Evolutionary conservation across 495 filamentous ascomycete genomes (phyloP), one percentile per base, ranked within the genome.

Genomic region (Aspergillus diversus): DNA sequence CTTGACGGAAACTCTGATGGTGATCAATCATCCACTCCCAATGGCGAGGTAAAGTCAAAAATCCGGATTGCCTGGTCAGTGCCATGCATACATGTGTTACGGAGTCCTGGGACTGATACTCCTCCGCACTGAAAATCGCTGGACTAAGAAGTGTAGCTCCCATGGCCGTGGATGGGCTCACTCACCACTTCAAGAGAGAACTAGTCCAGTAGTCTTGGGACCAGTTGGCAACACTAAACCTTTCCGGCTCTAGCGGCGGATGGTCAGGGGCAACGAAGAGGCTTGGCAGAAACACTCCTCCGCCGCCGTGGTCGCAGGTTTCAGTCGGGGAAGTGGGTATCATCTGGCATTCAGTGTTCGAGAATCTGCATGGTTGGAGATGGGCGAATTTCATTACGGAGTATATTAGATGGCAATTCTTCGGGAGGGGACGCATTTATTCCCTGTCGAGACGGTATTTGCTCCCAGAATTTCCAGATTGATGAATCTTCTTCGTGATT

Each of bases 181-280:
- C 16, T 33, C 15, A 5, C 21, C 42, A 57, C 35, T 12, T 43
- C n/a, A 33, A 57, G 5, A 43, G 43, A 8, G 16, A 42, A 43
- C 37, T 46, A 31, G 17, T 39, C 50, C 17, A 7, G 33, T 55
- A 61, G 59, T 54, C 33, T 37, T 21, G 15, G 33, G 47, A 50
- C 60, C 60, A 63, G 60, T 42, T 63, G 60, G 60, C 60, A 57
- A 1, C 2, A 15, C 60, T 63, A 63, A 54, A 51, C 60, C 47
- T 13, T 17, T 46, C 11, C 9, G 9, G 53, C 33, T 33, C 33
- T 63, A 57, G 47, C 52, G n/a, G 32, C 53, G 46, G 47, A 43
- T 56, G 39, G 47, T 65, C 63, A 65, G 63, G 63, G 63, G 63
- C 58, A 61, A 57, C 37, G 47, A n/a, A 31, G 33, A 48, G 16